Conservation (phyloP, 1,284 basidiomycete genomes). For the Tilletiopsis washingtonensis region DNA sequence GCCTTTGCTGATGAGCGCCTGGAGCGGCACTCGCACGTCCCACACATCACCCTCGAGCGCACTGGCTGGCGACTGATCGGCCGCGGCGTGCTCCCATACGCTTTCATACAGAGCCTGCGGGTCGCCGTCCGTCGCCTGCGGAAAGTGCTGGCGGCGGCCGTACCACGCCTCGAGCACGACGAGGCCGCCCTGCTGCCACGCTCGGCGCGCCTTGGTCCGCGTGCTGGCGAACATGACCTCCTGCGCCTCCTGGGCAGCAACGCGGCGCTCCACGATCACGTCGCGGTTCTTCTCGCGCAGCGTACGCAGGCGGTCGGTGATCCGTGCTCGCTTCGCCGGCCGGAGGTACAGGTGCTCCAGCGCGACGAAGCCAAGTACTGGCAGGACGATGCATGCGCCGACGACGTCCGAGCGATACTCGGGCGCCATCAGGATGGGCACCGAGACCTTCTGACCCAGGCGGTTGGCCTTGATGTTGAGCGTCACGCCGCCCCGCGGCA, state of each 20-base stretch:
- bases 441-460: slow-evolving; percentile 54
- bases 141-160: slow-evolving; percentile 18
- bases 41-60: slow-evolving; percentile 55
- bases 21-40: slow-evolving; percentile 71
- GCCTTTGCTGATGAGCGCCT: slow-evolving; percentile 69
- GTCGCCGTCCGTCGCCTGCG: slow-evolving; percentile 1
- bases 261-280: slow-evolving; percentile 55
- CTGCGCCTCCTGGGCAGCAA: slow-evolving; percentile 57
- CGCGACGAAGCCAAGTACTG: slow-evolving; percentile 54
- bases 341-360: slow-evolving; percentile 57
- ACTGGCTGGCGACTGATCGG: too few relatives aligned
- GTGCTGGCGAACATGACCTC: slow-evolving; percentile 50
- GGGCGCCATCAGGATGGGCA: slow-evolving; percentile 56
- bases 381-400: slow-evolving; percentile 54
- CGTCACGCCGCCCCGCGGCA: slow-evolving; percentile 40
- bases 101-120: slow-evolving; percentile 1
- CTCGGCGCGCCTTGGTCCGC: slow-evolving; percentile 47
- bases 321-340: slow-evolving; percentile 53
- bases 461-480: slow-evolving; percentile 49
- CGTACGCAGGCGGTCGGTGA: slow-evolving; percentile 49
- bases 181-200: slow-evolving; percentile 53
- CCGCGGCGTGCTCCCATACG: slow-evolving; percentile 9
- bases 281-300: slow-evolving; percentile 59
- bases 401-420: slow-evolving; percentile 53
- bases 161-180: slow-evolving; percentile 67